Base-by-base conservation (phyloP, 2,329 filamentous ascomycete genomes). In the Paracoccidioides brasiliensis region DNA sequence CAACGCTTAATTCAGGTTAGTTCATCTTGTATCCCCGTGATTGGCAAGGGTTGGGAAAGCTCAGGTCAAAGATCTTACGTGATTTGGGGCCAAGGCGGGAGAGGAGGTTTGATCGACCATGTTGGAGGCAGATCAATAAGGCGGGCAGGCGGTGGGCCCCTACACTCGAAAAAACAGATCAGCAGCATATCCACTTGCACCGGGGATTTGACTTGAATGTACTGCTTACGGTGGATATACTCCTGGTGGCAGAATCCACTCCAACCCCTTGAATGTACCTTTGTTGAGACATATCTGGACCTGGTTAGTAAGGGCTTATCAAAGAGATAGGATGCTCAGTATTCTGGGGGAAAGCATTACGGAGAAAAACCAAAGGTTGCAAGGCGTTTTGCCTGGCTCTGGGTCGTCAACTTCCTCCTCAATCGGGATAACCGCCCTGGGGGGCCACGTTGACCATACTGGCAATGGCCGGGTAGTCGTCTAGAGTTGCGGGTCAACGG, bases 331-430 rank as follows among this genome's bases (percentile, higher is more conserved):
- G n/a, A 46, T 4, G 32, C 4, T 14, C 9, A 30, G 3, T 38
- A 33, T 22, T 3, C 1, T 38, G n/a, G 10, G 3, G n/a, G 9
- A 40, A 40, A 52, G 3, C 40, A 35, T 52, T 42, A 52, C 50
- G 9, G 50, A 52, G 35, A 52, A 52, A 3, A 52, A 52, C 50
- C 50, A 52, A n/a, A 52, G 50, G 2, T 52, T 42, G 37, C 50
- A 52, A 5, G 50, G 1, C 10, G 50, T 52, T 52, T 52, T 42
- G 32, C 15, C 50, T 33, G 50, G 37, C 12, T 52, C 50, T 43
- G 50, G 50, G 1, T 52, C 8, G 6, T 42, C n/a, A 35, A 52
- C n/a, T 22, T 52, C 50, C 41, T 52, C 50, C 12, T 52, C 50
- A n/a, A 42, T 28, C 14, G 50, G 50, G 9, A 38, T 35, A 22